Conservation (phyloP, 352 stramenopile genomes). For the Pythium monospermum region DNA sequence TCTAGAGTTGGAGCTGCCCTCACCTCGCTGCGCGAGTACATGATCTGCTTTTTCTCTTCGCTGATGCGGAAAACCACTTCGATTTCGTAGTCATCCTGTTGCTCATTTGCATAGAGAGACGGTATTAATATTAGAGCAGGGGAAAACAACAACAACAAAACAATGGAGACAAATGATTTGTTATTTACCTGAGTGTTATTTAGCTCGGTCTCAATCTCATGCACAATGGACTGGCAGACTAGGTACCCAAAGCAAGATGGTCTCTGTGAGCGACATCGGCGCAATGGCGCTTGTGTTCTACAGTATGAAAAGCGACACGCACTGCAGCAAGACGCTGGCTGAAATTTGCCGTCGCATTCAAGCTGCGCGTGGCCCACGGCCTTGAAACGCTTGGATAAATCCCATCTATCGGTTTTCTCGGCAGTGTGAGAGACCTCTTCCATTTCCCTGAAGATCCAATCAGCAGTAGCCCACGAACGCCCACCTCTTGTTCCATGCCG, state of each 20-base stretch:
- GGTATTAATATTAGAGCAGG: neutral
- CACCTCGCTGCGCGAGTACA: slow-evolving; percentile 77
- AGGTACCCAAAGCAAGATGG: neutral
- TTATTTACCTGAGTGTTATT: slow-evolving; percentile 54
- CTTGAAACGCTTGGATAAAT: slow-evolving; percentile 77
- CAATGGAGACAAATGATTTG: neutral
- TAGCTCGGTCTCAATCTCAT: slow-evolving; percentile 75
- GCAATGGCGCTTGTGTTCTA: neutral
- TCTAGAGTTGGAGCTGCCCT: neutral
- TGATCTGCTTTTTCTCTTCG: slow-evolving; percentile 84
- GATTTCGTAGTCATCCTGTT: slow-evolving; percentile 73
- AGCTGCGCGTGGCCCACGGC: slow-evolving; percentile 53
- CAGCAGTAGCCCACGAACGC: too few species aligned
- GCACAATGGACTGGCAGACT: slow-evolving; percentile 83
- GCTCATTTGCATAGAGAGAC: neutral
- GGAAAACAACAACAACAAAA: neutral
- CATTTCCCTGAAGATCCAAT: too few species aligned
- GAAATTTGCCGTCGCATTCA: slow-evolving; percentile 48
- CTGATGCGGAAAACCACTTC: slow-evolving; percentile 84
- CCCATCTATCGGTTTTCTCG: slow-evolving; percentile 39
- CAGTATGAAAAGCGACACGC: too few species aligned
- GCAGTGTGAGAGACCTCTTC: too few species aligned
- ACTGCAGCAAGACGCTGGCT: slow-evolving; percentile 73
- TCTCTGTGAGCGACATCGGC: neutral
- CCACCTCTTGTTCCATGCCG: slow-evolving; percentile 16